Evolutionary conservation across 805 yeast genomes (phyloP).

Genomic region (Tetrapisispora namnaoensis): DNA sequence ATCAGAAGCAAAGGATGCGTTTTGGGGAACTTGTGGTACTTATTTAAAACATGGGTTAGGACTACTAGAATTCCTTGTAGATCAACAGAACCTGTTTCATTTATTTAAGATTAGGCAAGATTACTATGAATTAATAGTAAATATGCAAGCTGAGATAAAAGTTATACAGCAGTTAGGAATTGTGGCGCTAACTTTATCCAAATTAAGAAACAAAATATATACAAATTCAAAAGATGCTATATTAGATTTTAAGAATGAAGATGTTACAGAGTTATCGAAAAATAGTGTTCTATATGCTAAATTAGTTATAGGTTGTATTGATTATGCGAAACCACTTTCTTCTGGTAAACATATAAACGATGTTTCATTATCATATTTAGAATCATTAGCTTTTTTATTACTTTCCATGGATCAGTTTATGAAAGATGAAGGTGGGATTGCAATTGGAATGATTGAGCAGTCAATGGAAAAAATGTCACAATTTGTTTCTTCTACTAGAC

Average conservation of each 20-base stretch:
- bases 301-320: slow-evolving; percentile 22
- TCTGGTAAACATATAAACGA: slow-evolving; percentile 5
- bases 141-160: slow-evolving; percentile 11
- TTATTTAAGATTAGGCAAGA: neutral
- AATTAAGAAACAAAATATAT: slow-evolving; percentile 19
- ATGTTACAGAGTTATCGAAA: slow-evolving; percentile 18
- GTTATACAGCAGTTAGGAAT: slow-evolving; percentile 24
- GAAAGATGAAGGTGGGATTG: slow-evolving; percentile 18
- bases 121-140: neutral
- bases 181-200: slow-evolving; percentile 24
- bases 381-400: slow-evolving; percentile 17
- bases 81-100: neutral
- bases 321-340: neutral
- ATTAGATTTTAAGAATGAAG: slow-evolving; percentile 24
- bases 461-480: slow-evolving; percentile 11
- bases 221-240: slow-evolving; percentile 16
- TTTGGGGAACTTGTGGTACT: slow-evolving; percentile 23
- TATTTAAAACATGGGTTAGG: slow-evolving; percentile 24
- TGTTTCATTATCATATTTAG: slow-evolving; percentile 12
- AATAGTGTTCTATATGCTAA: slow-evolving; percentile 21
- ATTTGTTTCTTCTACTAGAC: slow-evolving; percentile 11
- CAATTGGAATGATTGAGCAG: slow-evolving; percentile 24
- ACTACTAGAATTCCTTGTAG: slow-evolving; percentile 10
- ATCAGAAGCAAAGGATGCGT: slow-evolving; percentile 9
- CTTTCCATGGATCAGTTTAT: slow-evolving; percentile 24